Evolutionary conservation across 768 basidiomycete species (phyloP).

Genomic region (Suillus variegatus): DNA sequence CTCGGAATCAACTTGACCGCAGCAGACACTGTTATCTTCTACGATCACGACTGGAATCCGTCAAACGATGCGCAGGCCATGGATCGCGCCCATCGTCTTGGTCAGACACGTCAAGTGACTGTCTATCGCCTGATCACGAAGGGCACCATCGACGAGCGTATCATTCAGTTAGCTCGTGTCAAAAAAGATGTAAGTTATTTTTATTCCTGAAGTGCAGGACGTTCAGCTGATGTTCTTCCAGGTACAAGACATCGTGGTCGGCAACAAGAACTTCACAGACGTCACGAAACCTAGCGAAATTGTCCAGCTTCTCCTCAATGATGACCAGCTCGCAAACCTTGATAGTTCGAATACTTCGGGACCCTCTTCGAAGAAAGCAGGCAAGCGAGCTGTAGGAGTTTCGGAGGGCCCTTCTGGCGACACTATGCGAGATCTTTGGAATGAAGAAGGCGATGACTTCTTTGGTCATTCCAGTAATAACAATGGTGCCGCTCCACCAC

Average conservation of each 20-base stretch:
- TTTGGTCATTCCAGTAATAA: conserved; percentile 59
- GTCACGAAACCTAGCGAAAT: conserved; percentile 96
- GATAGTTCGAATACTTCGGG: conserved; percentile 46
- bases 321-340: conserved; percentile 84
- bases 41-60: conserved; percentile 57
- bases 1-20: conserved; percentile 97
- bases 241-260: conserved; percentile 99
- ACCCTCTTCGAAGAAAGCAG: conserved; percentile 36
- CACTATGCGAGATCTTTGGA: conserved; percentile 69
- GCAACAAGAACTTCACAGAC: conserved; percentile 93
- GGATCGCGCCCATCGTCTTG: conserved; percentile 96
- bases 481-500: conserved; percentile 12
- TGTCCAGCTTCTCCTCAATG: conserved; percentile 90
- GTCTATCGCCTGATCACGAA: conserved; percentile 93
- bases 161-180: conserved; percentile 91
- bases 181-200: conserved; percentile 83
- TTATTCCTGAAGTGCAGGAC: neutral
- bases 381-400: conserved; percentile 36
- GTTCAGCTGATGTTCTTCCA: conserved; percentile 29
- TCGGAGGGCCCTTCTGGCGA: conserved; percentile 36
- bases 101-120: conserved; percentile 96
- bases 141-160: conserved; percentile 96
- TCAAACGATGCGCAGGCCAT: conserved; percentile 98
- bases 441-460: conserved; percentile 86
- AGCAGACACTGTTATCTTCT: conserved; percentile 32